A percentile compares a stretch with the other conserved stretches of the same genome.
phyloP scores from a whole-genome alignment of 257 asterid species.

The Gentiana straminea region DNA sequence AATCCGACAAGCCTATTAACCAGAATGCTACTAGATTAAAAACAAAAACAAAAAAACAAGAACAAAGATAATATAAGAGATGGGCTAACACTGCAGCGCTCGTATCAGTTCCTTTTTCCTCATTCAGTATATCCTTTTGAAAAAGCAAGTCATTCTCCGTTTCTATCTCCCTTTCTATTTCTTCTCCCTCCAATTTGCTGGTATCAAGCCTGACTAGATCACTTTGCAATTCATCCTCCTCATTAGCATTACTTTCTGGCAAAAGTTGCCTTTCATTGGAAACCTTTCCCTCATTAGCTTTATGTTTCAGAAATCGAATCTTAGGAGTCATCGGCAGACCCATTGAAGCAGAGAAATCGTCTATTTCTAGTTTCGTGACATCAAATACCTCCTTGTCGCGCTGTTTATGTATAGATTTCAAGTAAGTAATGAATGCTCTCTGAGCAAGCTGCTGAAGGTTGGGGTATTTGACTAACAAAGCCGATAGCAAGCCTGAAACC shows the following conservation, averaged over 20 bases:
- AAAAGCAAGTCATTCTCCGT: slow-evolving; percentile 24
- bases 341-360: slow-evolving; percentile 70
- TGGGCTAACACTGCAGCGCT: slow-evolving; percentile 35
- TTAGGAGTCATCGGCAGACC: slow-evolving; percentile 98
- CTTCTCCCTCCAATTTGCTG: slow-evolving; percentile 21
- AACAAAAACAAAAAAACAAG: not conserved
- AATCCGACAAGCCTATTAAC: no score
- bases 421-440: slow-evolving; percentile 78
- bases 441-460: slow-evolving; percentile 64
- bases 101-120: slow-evolving; percentile 25
- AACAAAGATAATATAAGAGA: slow-evolving; percentile 1
- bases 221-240: slow-evolving; percentile 29
- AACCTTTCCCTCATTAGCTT: slow-evolving; percentile 37
- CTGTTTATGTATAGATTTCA: slow-evolving; percentile 72
- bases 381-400: slow-evolving; percentile 83
- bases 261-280: slow-evolving; percentile 40
- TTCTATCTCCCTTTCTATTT: slow-evolving; percentile 24
- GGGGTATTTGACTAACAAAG: slow-evolving; percentile 78
- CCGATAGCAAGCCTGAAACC: slow-evolving; percentile 67
- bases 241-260: slow-evolving; percentile 29
- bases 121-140: slow-evolving; percentile 28
- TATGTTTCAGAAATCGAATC: slow-evolving; percentile 65
- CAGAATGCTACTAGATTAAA: not conserved
- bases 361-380: slow-evolving; percentile 63
- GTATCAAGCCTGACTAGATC: slow-evolving; percentile 14